Percentiles rank a stretch among this genome's conserved stretches.
These are phyloP conservation scores for Nigrospora sphaerica DNA, from an alignment of 2,329 filamentous ascomycete species.

Conservation along the genomic window DNA sequence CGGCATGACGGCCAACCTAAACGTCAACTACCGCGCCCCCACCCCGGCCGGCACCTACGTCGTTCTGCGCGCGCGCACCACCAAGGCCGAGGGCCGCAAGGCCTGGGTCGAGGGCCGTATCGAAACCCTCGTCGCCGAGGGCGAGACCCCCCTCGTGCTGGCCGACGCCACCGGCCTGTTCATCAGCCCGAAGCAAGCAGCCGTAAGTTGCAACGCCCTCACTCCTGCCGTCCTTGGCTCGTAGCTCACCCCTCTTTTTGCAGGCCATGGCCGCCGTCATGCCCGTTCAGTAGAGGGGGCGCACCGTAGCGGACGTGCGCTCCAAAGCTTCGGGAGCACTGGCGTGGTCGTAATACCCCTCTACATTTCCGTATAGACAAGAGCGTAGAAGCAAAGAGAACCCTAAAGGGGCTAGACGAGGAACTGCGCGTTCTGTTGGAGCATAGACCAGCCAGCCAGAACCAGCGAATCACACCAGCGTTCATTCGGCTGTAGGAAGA, in stretches of 20 bases:
- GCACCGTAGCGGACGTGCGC: too few relatives aligned
- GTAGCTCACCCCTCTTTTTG: neutral
- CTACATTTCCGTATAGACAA: too few relatives aligned
- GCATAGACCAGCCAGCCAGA: too few relatives aligned
- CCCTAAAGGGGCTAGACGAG: too few relatives aligned
- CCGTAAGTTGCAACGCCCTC: slow-evolving; percentile 41
- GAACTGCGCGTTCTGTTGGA: too few relatives aligned
- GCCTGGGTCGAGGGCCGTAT: slow-evolving; percentile 87
- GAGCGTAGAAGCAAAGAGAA: too few relatives aligned
- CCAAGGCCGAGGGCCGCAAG: slow-evolving; percentile 84
- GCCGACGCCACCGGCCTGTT: slow-evolving; percentile 84
- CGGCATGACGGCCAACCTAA: slow-evolving; percentile 80
- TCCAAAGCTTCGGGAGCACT: too few relatives aligned
- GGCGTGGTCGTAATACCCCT: too few relatives aligned
- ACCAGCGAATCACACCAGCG: too few relatives aligned
- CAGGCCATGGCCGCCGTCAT: slow-evolving; percentile 26
- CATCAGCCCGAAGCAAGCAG: slow-evolving; percentile 78
- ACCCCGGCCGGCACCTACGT: slow-evolving; percentile 69
- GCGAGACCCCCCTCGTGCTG: slow-evolving; percentile 58
- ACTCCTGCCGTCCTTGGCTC: neutral
- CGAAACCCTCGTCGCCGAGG: slow-evolving; percentile 63
- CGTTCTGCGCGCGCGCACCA: slow-evolving; percentile 72
- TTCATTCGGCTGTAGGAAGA: too few relatives aligned
- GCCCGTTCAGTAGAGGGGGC: neutral
- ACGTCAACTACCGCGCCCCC: slow-evolving; percentile 74